phyloP scores from a whole-genome alignment of 139 green algal genomes.

The Micractinium conductrix region DNA sequence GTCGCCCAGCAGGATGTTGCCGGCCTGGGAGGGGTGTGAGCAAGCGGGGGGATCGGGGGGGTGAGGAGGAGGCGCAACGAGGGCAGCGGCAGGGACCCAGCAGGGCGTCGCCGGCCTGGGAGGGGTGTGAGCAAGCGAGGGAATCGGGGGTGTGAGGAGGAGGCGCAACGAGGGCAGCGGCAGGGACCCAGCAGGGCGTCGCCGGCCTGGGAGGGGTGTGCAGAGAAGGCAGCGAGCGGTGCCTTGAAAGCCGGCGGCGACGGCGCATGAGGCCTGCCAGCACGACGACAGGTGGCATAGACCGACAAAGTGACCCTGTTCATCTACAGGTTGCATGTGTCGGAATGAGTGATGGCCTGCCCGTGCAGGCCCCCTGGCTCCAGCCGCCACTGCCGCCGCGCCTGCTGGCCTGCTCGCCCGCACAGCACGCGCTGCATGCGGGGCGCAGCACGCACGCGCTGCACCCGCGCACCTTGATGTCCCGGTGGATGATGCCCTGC shows the following conservation, averaged over 20 bases:
- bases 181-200: constrained; percentile 97
- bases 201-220: constrained; percentile 86
- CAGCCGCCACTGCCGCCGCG: background rate
- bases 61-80: no score
- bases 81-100: constrained; percentile 82
- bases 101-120: constrained; percentile 97
- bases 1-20: constrained; percentile 97
- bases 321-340: no score
- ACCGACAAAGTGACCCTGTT: no score
- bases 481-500: constrained; percentile 94
- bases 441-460: background rate
- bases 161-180: constrained; percentile 44
- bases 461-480: constrained; percentile 94
- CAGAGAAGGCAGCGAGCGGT: no score
- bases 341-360: no score
- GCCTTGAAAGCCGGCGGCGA: no score
- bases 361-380: no score
- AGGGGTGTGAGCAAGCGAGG: no score
- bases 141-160: background rate
- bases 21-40: constrained; percentile 85
- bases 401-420: background rate
- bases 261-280: no score
- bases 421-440: no score
- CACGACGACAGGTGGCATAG: no score
- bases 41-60: background rate